These are phyloP conservation scores for Peziza echinospora DNA, from an alignment of 495 filamentous ascomycete species.

Conservation along the genomic window DNA sequence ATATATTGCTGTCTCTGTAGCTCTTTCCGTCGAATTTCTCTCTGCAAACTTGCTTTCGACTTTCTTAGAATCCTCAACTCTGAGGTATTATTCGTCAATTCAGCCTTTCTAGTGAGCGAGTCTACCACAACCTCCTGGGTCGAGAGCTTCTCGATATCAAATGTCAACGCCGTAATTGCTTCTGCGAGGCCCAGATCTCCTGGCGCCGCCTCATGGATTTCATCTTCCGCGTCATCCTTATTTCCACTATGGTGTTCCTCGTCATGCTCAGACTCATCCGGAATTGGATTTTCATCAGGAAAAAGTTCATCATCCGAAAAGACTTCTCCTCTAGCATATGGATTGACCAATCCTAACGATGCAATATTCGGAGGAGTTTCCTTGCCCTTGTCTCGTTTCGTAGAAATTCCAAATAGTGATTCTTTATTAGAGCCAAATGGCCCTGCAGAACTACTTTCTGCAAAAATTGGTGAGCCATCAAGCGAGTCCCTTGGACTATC, in stretches of 20 bases:
- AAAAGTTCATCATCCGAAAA: constrained; percentile 89
- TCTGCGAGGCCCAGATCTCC: constrained; percentile 87
- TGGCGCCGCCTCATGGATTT: constrained; percentile 83
- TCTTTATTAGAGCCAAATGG: neutral
- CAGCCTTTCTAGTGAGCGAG: constrained; percentile 77
- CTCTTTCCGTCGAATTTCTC: constrained; percentile 84
- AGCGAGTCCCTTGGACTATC: constrained; percentile 25
- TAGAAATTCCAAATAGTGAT: neutral
- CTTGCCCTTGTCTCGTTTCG: constrained; percentile 8
- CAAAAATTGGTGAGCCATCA: constrained; percentile 32
- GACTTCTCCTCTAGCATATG: constrained; percentile 59
- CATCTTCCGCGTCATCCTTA: constrained; percentile 44
- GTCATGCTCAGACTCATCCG: constrained; percentile 59
- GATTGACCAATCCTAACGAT: constrained; percentile 70
- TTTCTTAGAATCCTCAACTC: constrained; percentile 85
- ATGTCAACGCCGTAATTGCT: constrained; percentile 62
- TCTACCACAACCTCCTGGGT: constrained; percentile 83
- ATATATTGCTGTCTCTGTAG: constrained; percentile 93
- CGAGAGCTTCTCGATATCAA: constrained; percentile 71
- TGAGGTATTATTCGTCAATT: constrained; percentile 86
- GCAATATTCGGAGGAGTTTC: constrained; percentile 60
- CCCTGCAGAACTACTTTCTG: neutral
- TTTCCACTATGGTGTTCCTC: constrained; percentile 48
- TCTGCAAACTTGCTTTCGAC: constrained; percentile 74
- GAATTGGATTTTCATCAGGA: constrained; percentile 38